Percentiles rank a stretch among this genome's conserved stretches.
Evolutionary conservation across 192 early-diverging fungal genomes (phyloP).

Genomic region (Pilobolus umbonatus): DNA sequence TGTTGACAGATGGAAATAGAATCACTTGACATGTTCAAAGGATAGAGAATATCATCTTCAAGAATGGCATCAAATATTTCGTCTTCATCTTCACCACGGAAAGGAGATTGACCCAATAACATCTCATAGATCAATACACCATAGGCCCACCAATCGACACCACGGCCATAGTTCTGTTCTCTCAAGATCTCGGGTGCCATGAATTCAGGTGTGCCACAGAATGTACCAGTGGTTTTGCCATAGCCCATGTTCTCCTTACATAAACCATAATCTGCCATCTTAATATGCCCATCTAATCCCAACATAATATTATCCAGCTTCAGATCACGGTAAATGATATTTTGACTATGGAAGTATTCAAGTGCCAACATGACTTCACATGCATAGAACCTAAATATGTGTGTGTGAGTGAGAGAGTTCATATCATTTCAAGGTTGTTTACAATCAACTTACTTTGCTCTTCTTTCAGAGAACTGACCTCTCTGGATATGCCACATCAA

Average conservation of each 20-base stretch:
- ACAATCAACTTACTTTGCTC: slow-evolving; percentile 63
- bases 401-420: background rate
- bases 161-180: slow-evolving; percentile 55
- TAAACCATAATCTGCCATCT: slow-evolving; percentile 96
- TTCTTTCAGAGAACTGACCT: slow-evolving; percentile 81
- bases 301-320: slow-evolving; percentile 96
- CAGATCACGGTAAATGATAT: slow-evolving; percentile 92
- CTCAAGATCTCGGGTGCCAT: slow-evolving; percentile 60
- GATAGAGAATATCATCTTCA: slow-evolving; percentile 70
- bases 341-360: slow-evolving; percentile 91
- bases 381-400: slow-evolving; percentile 73
- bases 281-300: slow-evolving; percentile 89
- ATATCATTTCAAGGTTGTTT: background rate
- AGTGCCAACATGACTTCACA: slow-evolving; percentile 91
- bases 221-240: slow-evolving; percentile 34
- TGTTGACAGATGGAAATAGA: slow-evolving; percentile 22
- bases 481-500: slow-evolving; percentile 98
- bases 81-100: slow-evolving; percentile 72
- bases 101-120: slow-evolving; percentile 80
- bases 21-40: slow-evolving; percentile 34
- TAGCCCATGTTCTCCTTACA: slow-evolving; percentile 56
- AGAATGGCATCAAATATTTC: slow-evolving; percentile 79
- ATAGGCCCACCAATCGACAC: slow-evolving; percentile 86
- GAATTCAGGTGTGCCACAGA: slow-evolving; percentile 75
- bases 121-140: slow-evolving; percentile 87